phyloP scores from a whole-genome alignment of 2,329 filamentous ascomycete genomes.

The Alternaria sp. region DNA sequence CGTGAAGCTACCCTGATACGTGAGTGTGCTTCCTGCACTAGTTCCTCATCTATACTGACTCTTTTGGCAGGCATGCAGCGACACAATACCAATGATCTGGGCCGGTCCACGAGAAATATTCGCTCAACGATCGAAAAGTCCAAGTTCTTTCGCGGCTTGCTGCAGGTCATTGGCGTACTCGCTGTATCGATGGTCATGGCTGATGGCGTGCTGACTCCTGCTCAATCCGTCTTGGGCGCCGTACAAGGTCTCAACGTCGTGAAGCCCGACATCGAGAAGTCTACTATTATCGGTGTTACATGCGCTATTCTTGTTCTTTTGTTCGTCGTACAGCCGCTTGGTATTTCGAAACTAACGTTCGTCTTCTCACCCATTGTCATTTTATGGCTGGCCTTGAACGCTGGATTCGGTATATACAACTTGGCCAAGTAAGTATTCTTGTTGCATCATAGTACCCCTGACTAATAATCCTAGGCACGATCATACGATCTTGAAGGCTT shows the following conservation, averaged over 20 bases:
- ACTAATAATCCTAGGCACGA: conserved; percentile 51
- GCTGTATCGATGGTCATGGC: conserved; percentile 74
- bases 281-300: conserved; percentile 68
- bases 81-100: conserved; percentile 65
- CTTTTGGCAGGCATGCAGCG: conserved; percentile 59
- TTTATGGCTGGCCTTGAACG: conserved; percentile 72
- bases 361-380: conserved; percentile 72
- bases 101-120: conserved; percentile 60
- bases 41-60: conserved; percentile 7
- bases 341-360: conserved; percentile 66
- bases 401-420: conserved; percentile 67
- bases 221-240: conserved; percentile 74
- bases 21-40: conserved; percentile 10
- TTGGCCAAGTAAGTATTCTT: conserved; percentile 31
- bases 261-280: conserved; percentile 62
- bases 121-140: conserved; percentile 67
- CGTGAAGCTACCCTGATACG: conserved; percentile 63
- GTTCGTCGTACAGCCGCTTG: conserved; percentile 71
- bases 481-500: conserved; percentile 60
- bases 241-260: conserved; percentile 70
- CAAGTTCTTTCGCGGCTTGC: conserved; percentile 57
- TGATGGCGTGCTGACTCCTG: conserved; percentile 72
- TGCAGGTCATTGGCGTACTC: conserved; percentile 70
- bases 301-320: conserved; percentile 71
- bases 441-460: neutral